Evolutionary conservation across 805 yeast species (phyloP).

Genomic region (Yarrowia deformans): DNA sequence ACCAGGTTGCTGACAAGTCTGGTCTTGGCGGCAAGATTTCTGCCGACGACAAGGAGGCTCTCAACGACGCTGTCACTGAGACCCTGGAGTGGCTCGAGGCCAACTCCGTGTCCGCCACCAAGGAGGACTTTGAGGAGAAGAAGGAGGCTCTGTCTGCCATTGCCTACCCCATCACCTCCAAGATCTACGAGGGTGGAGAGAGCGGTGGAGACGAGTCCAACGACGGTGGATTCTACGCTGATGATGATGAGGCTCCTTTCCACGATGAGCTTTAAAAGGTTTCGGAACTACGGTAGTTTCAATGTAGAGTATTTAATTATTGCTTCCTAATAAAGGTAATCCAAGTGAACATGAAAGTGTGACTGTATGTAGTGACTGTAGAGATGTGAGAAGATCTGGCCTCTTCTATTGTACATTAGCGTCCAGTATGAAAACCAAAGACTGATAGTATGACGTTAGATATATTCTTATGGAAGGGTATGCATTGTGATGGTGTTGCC

Average conservation of each 20-base stretch:
- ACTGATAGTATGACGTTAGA: neutral
- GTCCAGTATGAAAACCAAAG: neutral
- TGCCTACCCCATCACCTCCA: slow-evolving; percentile 92
- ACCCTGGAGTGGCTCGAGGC: slow-evolving; percentile 88
- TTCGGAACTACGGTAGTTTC: slow-evolving; percentile 33
- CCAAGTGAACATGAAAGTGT: neutral
- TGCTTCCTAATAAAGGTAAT: slow-evolving; percentile 37
- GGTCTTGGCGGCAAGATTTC: slow-evolving; percentile 80
- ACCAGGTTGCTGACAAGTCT: slow-evolving; percentile 64
- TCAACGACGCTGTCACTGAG: slow-evolving; percentile 86
- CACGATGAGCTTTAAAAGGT: slow-evolving; percentile 63
- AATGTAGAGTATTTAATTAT: slow-evolving; percentile 39
- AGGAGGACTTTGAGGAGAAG: slow-evolving; percentile 94
- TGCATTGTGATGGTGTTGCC: neutral
- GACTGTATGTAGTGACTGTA: too few relatives aligned
- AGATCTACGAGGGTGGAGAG: slow-evolving; percentile 69
- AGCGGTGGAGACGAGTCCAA: slow-evolving; percentile 53
- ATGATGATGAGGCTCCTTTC: slow-evolving; percentile 67
- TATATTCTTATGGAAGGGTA: slow-evolving; percentile 9
- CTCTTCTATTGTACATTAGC: too few relatives aligned
- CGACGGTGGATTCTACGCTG: slow-evolving; percentile 59
- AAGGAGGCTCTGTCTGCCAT: slow-evolving; percentile 78
- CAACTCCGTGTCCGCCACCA: slow-evolving; percentile 81
- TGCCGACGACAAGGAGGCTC: slow-evolving; percentile 89
- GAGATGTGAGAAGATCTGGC: too few relatives aligned